phyloP scores from a whole-genome alignment of 164 flowering plant genomes.

The grape (Vitis vinifera) region ASM3070453v1 NC_081811.1:371001-371500 shows the following conservation, averaged over 20 bases:
- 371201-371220: background rate
- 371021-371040: slow-evolving; percentile 54
- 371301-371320: no score
- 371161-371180: background rate
- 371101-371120: slow-evolving; percentile 82
- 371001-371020: slow-evolving; percentile 46
- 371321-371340: background rate
- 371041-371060: slow-evolving; percentile 24
- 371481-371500: slow-evolving; percentile 17
- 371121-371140: slow-evolving; percentile 71
- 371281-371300: no score
- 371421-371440: background rate
- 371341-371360: slow-evolving; percentile 1
- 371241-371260: slow-evolving; percentile 2
- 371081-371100: slow-evolving; percentile 84
- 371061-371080: slow-evolving; percentile 75
- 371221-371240: slow-evolving; percentile 9
- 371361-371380: slow-evolving; percentile 97
- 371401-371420: background rate
- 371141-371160: background rate
- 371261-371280: background rate
- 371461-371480: background rate
- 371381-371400: slow-evolving; percentile 85
- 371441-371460: background rate
- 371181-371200: background rate